A percentile compares a stretch with the other conserved stretches of the same genome.
Conservation (phyloP, 2,329 filamentous ascomycete species). For the Alternaria dauci region DNA sequence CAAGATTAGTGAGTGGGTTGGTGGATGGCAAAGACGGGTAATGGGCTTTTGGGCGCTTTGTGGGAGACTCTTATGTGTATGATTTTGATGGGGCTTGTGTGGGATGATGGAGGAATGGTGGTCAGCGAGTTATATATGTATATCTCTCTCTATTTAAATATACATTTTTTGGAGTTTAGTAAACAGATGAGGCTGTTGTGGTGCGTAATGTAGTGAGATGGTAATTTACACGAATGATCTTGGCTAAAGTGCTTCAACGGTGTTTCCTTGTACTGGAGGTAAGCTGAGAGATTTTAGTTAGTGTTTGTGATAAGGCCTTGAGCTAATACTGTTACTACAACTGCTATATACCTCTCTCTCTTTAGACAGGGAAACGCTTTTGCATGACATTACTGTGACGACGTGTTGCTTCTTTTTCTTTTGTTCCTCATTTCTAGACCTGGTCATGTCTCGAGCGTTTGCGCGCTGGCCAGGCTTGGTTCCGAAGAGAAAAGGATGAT, state of each 20-base stretch:
- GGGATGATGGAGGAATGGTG: slow-evolving; percentile 10
- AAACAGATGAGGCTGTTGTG: background rate
- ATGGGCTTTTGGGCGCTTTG: slow-evolving; percentile 9
- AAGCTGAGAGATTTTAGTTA: no score
- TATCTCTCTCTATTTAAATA: background rate
- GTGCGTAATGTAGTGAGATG: background rate
- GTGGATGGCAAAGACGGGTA: slow-evolving; percentile 17
- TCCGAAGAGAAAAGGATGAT: no score
- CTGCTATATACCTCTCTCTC: no score
- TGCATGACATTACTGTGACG: background rate
- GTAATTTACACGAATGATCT: background rate
- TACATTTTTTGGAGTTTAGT: slow-evolving; percentile 11
- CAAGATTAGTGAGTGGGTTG: background rate
- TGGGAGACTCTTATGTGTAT: slow-evolving; percentile 13
- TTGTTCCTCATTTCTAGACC: background rate
- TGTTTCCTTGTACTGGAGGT: no score
- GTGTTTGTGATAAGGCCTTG: no score
- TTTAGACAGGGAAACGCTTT: background rate
- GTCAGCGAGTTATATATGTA: slow-evolving; percentile 19
- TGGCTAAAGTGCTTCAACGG: no score
- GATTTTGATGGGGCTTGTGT: slow-evolving; percentile 13
- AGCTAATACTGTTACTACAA: no score
- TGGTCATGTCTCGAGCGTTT: background rate
- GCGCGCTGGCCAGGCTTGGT: background rate
- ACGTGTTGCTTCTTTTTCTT: background rate